Conservation (phyloP, 768 basidiomycete species). For the Sporobolomyces phaffii region DNA sequence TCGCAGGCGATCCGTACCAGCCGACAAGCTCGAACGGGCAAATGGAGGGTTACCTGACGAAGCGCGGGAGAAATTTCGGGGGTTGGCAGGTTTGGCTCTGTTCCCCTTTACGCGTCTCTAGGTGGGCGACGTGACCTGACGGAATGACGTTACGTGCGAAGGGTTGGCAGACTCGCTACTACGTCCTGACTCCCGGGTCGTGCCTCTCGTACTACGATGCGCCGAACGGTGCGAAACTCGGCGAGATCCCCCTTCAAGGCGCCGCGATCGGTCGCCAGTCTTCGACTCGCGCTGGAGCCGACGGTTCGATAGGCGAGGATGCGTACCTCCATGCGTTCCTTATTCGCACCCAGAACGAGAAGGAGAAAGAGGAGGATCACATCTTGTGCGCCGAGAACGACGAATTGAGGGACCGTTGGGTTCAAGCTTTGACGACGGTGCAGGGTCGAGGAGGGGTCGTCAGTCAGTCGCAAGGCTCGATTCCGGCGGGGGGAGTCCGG, state of each 20-base stretch:
- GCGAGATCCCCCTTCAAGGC: constrained; percentile 80
- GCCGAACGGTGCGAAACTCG: constrained; percentile 83
- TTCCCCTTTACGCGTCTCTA: not conserved
- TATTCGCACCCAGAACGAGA: constrained; percentile 67
- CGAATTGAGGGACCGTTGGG: constrained; percentile 86
- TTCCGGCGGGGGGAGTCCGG: not conserved
- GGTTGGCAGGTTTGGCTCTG: constrained; percentile 50
- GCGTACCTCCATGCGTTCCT: constrained; percentile 96
- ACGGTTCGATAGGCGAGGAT: constrained; percentile 60
- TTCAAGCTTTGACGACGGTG: constrained; percentile 61
- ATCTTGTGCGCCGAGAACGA: constrained; percentile 97
- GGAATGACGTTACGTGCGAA: too few relatives aligned
- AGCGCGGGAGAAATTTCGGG: constrained; percentile 94
- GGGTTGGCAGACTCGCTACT: constrained; percentile 75
- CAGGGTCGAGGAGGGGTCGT: not conserved
- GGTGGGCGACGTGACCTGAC: not conserved
- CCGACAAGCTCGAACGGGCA: not conserved
- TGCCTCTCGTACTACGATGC: constrained; percentile 90
- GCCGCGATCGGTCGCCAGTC: constrained; percentile 90
- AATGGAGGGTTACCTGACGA: constrained; percentile 68
- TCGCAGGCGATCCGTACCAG: constrained; percentile 67
- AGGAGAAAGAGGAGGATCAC: constrained; percentile 64
- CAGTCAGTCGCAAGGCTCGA: too few relatives aligned
- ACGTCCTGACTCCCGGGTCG: constrained; percentile 76
- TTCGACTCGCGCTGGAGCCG: constrained; percentile 48